Evolutionary conservation across 2,329 filamentous ascomycete species (phyloP).

Genomic region (Penicillium sp.): DNA sequence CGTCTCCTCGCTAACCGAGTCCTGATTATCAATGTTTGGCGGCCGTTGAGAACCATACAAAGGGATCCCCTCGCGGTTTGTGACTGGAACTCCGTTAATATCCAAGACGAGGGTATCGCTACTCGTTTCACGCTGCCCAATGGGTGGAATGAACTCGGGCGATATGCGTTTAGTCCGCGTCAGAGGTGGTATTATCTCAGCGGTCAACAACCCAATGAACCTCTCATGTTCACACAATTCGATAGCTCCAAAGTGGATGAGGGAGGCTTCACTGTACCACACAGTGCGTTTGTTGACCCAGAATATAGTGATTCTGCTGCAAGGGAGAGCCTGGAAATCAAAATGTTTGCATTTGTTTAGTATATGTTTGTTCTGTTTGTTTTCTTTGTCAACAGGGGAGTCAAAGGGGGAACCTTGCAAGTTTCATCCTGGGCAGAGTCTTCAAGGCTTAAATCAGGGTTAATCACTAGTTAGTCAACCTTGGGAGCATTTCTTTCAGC

Average conservation of each 20-base stretch:
- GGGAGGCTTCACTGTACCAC: conserved; percentile 38
- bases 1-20: conserved; percentile 12
- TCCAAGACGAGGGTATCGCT: conserved; percentile 8
- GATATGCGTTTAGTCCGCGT: conserved; percentile 12
- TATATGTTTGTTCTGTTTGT: neutral
- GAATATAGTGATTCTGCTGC: conserved; percentile 37
- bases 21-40: conserved; percentile 25
- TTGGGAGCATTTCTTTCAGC: neutral
- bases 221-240: conserved; percentile 24
- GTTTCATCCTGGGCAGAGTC: neutral
- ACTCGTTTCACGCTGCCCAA: conserved; percentile 13
- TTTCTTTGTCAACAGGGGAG: neutral
- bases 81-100: conserved; percentile 18
- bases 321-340: conserved; percentile 56
- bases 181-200: conserved; percentile 20
- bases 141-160: conserved; percentile 18
- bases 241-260: conserved; percentile 12
- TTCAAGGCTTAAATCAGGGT: neutral
- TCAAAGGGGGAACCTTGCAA: neutral
- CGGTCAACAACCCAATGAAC: conserved; percentile 18
- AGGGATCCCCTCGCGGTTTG: conserved; percentile 25
- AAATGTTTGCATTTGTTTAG: conserved; percentile 34
- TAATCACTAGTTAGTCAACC: neutral
- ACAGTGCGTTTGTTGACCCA: conserved; percentile 52
- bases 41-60: conserved; percentile 22